phyloP scores from a whole-genome alignment of 2,329 filamentous ascomycete species.

The Arthrinium puccinioides region DNA sequence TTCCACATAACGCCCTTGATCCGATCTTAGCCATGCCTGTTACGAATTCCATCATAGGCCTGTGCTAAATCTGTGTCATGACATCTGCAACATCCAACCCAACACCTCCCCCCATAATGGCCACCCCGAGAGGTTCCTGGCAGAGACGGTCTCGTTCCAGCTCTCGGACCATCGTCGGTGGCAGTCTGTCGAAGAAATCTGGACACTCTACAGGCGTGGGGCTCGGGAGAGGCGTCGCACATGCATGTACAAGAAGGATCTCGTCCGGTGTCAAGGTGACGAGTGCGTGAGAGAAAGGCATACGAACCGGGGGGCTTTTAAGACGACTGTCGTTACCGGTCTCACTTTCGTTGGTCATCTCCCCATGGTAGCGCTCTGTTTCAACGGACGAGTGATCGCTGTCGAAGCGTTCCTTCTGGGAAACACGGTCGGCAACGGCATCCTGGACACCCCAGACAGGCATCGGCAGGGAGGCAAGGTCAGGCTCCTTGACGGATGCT shows the following conservation, averaged over 20 bases:
- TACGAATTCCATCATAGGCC: not conserved
- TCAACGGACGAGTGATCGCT: not conserved
- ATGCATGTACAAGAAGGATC: constrained; percentile 6
- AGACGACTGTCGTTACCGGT: no score
- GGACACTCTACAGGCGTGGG: constrained; percentile 8
- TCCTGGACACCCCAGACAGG: not conserved
- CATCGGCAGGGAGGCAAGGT: not conserved
- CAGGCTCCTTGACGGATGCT: not conserved
- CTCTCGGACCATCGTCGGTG: constrained; percentile 24
- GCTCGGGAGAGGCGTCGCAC: constrained; percentile 10
- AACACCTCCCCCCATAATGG: constrained; percentile 49
- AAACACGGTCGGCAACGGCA: no score
- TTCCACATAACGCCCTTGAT: no score
- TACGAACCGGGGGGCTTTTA: no score
- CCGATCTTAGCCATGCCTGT: no score
- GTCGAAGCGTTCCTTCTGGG: no score
- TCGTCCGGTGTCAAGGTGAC: no score
- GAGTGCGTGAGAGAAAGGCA: no score
- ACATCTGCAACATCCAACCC: constrained; percentile 38
- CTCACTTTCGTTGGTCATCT: constrained; percentile 1
- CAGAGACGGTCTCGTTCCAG: constrained; percentile 24
- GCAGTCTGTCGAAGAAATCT: constrained; percentile 7
- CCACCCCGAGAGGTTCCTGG: constrained; percentile 38
- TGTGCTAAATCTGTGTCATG: constrained; percentile 21
- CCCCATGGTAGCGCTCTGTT: not conserved